Conservation (phyloP, 768 basidiomycete genomes). For the Naematelia aurantialba region DNA sequence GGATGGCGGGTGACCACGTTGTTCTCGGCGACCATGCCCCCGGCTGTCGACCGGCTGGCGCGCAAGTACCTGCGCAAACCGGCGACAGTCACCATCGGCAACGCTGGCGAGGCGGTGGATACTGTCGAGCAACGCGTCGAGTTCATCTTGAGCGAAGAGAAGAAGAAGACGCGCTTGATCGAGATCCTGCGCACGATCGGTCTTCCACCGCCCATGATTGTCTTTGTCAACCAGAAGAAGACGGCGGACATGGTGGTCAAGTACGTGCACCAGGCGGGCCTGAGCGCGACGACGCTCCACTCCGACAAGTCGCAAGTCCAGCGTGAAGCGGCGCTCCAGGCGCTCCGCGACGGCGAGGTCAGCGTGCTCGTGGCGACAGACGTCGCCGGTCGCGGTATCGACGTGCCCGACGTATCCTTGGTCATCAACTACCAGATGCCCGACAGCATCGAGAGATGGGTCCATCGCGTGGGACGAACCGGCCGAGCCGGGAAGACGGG, state of each 20-base stretch:
- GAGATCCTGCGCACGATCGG: slow-evolving; percentile 87
- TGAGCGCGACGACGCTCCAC: slow-evolving; percentile 83
- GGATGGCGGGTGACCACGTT: slow-evolving; percentile 74
- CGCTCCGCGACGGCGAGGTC: slow-evolving; percentile 76
- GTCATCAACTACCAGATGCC: slow-evolving; percentile 99
- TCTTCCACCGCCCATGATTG: slow-evolving; percentile 87
- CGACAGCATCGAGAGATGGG: slow-evolving; percentile 80
- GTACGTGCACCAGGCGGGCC: slow-evolving; percentile 82
- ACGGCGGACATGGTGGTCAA: slow-evolving; percentile 97
- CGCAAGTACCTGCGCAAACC: slow-evolving; percentile 89
- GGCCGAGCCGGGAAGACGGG: slow-evolving; percentile 97
- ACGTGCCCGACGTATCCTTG: slow-evolving; percentile 85
- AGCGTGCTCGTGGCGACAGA: slow-evolving; percentile 95
- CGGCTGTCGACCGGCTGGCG: slow-evolving; percentile 60
- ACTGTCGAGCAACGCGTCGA: slow-evolving; percentile 96
- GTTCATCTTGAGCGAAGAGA: slow-evolving; percentile 88
- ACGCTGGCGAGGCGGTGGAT: slow-evolving; percentile 95
- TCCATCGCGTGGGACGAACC: slow-evolving; percentile 97
- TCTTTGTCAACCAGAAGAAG: slow-evolving; percentile 99
- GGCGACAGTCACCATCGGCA: slow-evolving; percentile 95
- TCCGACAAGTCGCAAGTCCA: slow-evolving; percentile 98
- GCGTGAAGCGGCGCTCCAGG: slow-evolving; percentile 84
- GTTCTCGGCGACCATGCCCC: slow-evolving; percentile 66
- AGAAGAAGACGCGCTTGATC: slow-evolving; percentile 85
- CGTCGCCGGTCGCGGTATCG: slow-evolving; percentile 96